Base-by-base conservation (phyloP, 164 flowering plant genomes). In the Brasenia schreberi region DNA sequence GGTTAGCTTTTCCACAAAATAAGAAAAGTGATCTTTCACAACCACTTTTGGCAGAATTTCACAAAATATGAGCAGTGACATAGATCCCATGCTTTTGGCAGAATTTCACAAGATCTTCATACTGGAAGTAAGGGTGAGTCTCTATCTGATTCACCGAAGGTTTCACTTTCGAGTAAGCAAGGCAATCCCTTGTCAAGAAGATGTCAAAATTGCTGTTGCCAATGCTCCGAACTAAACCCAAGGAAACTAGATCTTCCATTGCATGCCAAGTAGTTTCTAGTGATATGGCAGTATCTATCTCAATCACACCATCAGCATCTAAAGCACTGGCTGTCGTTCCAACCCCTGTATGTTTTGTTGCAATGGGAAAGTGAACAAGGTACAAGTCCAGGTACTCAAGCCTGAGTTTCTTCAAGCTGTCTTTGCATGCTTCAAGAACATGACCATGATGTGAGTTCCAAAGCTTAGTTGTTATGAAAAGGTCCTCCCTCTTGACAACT, bases 371-470 rank as follows among this genome's bases (percentile, higher is more conserved):
- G 85, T 93, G 98, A 73, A 93, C 78, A 61, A 93, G 88, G 77
- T 85, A 93, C 6, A 93, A 77, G 78, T 93, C 97, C 68, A 93
- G 78, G 81, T 90, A 90, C 42, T 90, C 94, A 1, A 93, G 82
- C 73, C 78, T 85, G 62, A 93, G 90, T 74, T 93, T 90, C 81
- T 87, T 86, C 67, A 93, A 66, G 68, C 98, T 93, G 74, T 84
- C 89, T 75, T 90, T 87, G 64, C 97, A 93, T 45, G 98, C 98
- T 75, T 88, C 96, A 65, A 82, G 33, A 61, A 90, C 97, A 78
- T 92, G 98, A 42, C 96, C 90, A 74, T 88, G 96, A 72, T 92
- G 96, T 33, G 96, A 90, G 74, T 84, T 92, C 98, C 98, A 92
- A 7, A 92, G 93, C 96, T 92, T 92, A 42, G 98, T 89, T 53